Evolutionary conservation across 2,329 filamentous ascomycete species (phyloP).

Genomic region (Cercospora janseana): DNA sequence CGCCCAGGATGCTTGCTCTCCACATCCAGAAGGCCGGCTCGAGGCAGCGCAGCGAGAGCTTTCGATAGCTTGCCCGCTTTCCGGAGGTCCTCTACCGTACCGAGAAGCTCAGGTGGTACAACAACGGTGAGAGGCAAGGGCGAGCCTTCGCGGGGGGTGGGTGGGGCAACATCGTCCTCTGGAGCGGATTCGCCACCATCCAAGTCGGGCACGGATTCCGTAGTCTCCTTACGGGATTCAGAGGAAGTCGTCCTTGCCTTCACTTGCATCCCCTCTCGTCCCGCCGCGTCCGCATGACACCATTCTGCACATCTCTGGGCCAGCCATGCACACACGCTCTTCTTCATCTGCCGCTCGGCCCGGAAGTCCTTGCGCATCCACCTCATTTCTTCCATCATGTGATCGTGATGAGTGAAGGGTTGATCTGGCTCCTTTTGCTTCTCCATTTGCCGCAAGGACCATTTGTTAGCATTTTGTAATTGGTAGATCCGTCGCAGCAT

Average conservation of each 20-base stretch:
- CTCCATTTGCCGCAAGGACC: conserved; percentile 87
- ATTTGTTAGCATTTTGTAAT: conserved; percentile 85
- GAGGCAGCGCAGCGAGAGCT: conserved; percentile 32
- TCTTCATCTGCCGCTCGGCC: conserved; percentile 93
- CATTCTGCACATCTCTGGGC: conserved; percentile 83
- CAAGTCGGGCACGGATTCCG: conserved; percentile 31
- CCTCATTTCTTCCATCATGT: conserved; percentile 85
- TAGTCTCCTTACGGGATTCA: conserved; percentile 5
- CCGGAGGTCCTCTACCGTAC: conserved; percentile 29
- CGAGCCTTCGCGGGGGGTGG: conserved; percentile 27
- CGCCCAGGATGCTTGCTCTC: conserved; percentile 10
- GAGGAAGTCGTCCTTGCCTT: conserved; percentile 49
- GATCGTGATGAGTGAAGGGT: conserved; percentile 77
- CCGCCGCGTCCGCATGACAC: conserved; percentile 63
- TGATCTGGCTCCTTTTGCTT: conserved; percentile 77
- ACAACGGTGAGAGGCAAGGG: conserved; percentile 27
- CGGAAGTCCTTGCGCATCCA: conserved; percentile 98
- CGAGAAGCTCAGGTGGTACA: conserved; percentile 32
- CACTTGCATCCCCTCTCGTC: conserved; percentile 68
- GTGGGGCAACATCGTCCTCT: conserved; percentile 33
- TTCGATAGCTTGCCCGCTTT: conserved; percentile 31
- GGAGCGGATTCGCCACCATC: conserved; percentile 35
- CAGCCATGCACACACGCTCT: conserved; percentile 72
- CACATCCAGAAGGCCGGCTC: conserved; percentile 23
- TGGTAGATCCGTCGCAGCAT: conserved; percentile 85